Evolutionary conservation across 2,329 filamentous ascomycete species (phyloP).

Genomic region (Arthrobotrys pseudoclavata): DNA sequence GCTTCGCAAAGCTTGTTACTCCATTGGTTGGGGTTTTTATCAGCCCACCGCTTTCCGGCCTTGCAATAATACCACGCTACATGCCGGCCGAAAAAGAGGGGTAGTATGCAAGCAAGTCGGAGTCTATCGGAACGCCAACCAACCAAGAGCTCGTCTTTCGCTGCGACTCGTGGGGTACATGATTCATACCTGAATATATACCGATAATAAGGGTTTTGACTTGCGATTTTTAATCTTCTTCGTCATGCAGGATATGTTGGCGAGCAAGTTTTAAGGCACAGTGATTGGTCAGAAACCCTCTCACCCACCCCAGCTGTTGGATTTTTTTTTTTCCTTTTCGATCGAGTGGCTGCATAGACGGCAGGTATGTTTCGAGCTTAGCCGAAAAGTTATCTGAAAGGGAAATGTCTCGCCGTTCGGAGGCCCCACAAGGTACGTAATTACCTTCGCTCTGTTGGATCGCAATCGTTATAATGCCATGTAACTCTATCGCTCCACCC

Average conservation of each 20-base stretch:
- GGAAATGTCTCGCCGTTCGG: slow-evolving; percentile 59
- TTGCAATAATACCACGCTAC: background rate
- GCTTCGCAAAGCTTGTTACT: slow-evolving; percentile 31
- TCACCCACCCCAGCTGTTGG: background rate
- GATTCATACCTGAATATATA: slow-evolving; percentile 14
- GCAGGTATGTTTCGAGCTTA: slow-evolving; percentile 23
- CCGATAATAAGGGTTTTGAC: background rate
- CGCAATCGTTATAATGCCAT: background rate
- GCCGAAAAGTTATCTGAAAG: slow-evolving; percentile 11
- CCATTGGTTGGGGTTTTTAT: slow-evolving; percentile 15
- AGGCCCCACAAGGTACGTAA: slow-evolving; percentile 26
- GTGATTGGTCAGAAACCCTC: slow-evolving; percentile 14
- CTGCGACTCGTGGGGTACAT: slow-evolving; percentile 15
- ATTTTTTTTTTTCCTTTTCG: background rate
- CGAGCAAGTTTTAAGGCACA: slow-evolving; percentile 29
- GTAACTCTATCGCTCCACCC: slow-evolving; percentile 51
- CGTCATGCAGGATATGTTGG: slow-evolving; percentile 1
- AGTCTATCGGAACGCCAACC: slow-evolving; percentile 11
- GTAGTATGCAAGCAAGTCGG: background rate
- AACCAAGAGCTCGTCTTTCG: slow-evolving; percentile 5
- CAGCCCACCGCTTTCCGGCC: background rate
- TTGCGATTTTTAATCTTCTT: background rate
- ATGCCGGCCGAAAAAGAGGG: background rate
- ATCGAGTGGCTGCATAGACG: slow-evolving; percentile 14
- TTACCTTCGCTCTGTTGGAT: background rate